Conservation (phyloP, 108 stramenopile species). For the Mayamaea pseudoterrestris region DNA sequence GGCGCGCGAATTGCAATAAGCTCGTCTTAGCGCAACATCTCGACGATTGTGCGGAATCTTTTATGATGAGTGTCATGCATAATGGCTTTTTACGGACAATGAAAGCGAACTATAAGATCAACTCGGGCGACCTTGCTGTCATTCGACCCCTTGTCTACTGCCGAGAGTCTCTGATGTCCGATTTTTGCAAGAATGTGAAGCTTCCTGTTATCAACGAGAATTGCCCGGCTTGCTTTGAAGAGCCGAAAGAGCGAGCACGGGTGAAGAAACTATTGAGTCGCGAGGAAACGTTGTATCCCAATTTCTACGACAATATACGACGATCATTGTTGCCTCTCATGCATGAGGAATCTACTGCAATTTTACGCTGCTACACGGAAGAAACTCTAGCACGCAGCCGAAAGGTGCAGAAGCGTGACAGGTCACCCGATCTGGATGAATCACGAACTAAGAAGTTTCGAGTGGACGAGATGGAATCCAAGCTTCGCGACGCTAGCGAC, state of each 20-base stretch:
- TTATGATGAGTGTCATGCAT: conserved; percentile 96
- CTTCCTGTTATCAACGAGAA: conserved; percentile 98
- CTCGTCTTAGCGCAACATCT: conserved; percentile 96
- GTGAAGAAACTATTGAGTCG: conserved; percentile 87
- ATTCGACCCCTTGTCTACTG: conserved; percentile 94
- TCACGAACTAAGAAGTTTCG: too few relatives aligned
- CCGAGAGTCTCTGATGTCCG: conserved; percentile 86
- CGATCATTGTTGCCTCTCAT: conserved; percentile 37
- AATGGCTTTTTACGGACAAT: conserved; percentile 96
- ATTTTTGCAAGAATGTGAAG: conserved; percentile 76
- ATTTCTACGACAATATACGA: conserved; percentile 74
- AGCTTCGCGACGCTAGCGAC: conserved; percentile 19
- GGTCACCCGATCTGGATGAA: neutral
- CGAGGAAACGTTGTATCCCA: conserved; percentile 85
- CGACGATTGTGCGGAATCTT: conserved; percentile 95
- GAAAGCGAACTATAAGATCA: conserved; percentile 93
- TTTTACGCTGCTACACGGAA: conserved; percentile 69
- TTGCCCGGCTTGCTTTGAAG: conserved; percentile 99
- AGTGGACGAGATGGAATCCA: too few relatives aligned
- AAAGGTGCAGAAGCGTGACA: conserved; percentile 22
- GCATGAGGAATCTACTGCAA: conserved; percentile 74
- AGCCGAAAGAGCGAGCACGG: conserved; percentile 95
- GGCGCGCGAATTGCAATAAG: conserved; percentile 86
- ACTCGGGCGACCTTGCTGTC: conserved; percentile 86
- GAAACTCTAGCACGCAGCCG: conserved; percentile 68